These are phyloP conservation scores for Areca catechu DNA, from an alignment of 176 grass and related monocot genomes.

Conservation along the genomic window DNA sequence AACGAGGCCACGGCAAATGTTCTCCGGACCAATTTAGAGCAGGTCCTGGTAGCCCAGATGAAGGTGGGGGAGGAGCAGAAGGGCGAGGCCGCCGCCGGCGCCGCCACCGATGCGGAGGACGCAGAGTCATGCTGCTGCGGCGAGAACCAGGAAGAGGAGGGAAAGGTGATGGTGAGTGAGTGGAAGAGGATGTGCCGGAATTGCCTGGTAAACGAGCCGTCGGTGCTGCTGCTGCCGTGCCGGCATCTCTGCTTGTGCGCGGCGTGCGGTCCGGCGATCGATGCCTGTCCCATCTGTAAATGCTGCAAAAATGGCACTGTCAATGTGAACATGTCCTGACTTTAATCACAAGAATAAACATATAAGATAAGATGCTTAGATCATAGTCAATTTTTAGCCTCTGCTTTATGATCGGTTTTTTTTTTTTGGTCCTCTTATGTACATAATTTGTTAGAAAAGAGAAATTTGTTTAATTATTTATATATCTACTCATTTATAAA, in stretches of 20 bases:
- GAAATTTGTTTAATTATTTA: too few relatives aligned
- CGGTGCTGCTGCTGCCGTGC: conserved; percentile 67
- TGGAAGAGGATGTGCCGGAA: conserved; percentile 19
- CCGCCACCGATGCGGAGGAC: conserved; percentile 9
- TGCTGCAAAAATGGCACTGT: conserved; percentile 44
- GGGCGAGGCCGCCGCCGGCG: background rate
- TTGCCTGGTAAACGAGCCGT: conserved; percentile 34
- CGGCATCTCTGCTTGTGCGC: conserved; percentile 64
- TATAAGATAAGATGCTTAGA: too few relatives aligned
- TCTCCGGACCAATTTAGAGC: conserved; percentile 45
- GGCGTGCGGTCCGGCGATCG: conserved; percentile 35
- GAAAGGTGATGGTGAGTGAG: background rate
- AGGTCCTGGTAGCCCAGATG: conserved; percentile 29
- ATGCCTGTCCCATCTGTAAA: conserved; percentile 54
- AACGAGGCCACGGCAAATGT: conserved; percentile 36
- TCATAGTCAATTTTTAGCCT: too few relatives aligned
- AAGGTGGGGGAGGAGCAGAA: background rate
- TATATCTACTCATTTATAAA: too few relatives aligned
- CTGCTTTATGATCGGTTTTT: too few relatives aligned
- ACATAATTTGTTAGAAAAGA: too few relatives aligned
- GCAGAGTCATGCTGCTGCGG: conserved; percentile 71
- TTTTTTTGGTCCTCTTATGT: too few relatives aligned
- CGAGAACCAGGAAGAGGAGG: conserved; percentile 4
- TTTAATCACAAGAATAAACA: background rate
- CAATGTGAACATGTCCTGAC: conserved; percentile 65